Base-by-base conservation (phyloP, 768 basidiomycete species). In the Mycena floridula region DNA sequence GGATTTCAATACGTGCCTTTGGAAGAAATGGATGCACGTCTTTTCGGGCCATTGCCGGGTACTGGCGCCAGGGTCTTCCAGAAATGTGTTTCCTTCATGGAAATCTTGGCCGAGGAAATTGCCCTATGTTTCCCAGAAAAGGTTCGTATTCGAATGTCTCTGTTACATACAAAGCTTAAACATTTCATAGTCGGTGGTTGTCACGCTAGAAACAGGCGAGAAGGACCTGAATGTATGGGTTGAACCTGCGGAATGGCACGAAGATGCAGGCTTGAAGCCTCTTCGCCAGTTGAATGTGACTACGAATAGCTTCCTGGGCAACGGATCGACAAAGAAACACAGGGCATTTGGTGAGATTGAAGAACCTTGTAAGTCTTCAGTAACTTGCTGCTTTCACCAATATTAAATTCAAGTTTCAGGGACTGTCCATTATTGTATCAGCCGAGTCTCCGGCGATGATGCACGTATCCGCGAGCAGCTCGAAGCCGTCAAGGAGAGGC, bases 1-100 rank as follows among this genome's bases (percentile, higher is more conserved):
- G 95, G 95, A 1, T 97, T 97, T 70, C 91, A 97, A 61, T 99
- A 98, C 57, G 64, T 95, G 24, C 76, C 92, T 1, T 64, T 95
- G 37, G 70, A 76, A 37, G 90, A 95, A 59, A 91, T 99, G 85
- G 95, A 98, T 50, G 68, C 75, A 32, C 73, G 77, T 13, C 59
- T 97, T 1, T 94, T 83, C 54, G 92, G 92, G 0, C 25, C 58
- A 27, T 59, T 56, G 4, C 54, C 60, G 6, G 76, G 70, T 4
- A 65, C 73, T n/a, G 94, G 90, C 2, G 70, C 82, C 22, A 75
- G 74, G 38, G 76, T 90, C 1, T 98, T 96, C 64, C 69, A 74
- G 42, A 81, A 85, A 54, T 87, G 84, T 46, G 66, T 95, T 3
- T 63, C 61, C 4, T 47, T 94, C 2, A 66, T 96, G 44, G 93